Evolutionary conservation across 176 grass and related monocot genomes (phyloP).

Genomic region (Phragmites australis): DNA sequence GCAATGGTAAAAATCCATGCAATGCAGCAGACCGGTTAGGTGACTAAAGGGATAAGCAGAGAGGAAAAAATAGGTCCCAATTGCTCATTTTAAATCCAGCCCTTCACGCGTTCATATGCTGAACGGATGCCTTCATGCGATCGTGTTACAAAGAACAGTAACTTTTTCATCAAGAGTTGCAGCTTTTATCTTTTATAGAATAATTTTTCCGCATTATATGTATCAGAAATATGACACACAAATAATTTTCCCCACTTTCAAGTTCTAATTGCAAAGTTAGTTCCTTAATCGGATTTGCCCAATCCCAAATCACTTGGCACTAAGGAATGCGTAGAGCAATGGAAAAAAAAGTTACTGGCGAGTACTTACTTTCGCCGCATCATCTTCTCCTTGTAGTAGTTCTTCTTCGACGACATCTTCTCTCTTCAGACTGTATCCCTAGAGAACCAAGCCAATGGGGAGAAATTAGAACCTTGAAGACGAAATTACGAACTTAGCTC

Average conservation of each 20-base stretch:
- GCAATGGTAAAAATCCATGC: background rate
- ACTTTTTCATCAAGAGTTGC: background rate
- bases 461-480: background rate
- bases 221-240: background rate
- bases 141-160: background rate
- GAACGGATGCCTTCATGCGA: background rate
- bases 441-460: background rate
- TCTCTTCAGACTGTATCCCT: slow-evolving; percentile 1
- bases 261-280: background rate
- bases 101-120: too few species aligned
- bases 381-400: slow-evolving; percentile 89
- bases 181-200: background rate
- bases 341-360: background rate
- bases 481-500: background rate
- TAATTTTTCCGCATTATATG: background rate
- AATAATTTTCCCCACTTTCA: background rate
- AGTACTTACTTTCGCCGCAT: slow-evolving; percentile 74
- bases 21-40: background rate
- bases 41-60: background rate
- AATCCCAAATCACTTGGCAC: slow-evolving; percentile 15
- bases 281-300: background rate
- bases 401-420: slow-evolving; percentile 86
- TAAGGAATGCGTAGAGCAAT: background rate
- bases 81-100: background rate
- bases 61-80: background rate